These are phyloP conservation scores for Rubia balearica DNA, from an alignment of 305 asterid species.

Conservation along the genomic window DNA sequence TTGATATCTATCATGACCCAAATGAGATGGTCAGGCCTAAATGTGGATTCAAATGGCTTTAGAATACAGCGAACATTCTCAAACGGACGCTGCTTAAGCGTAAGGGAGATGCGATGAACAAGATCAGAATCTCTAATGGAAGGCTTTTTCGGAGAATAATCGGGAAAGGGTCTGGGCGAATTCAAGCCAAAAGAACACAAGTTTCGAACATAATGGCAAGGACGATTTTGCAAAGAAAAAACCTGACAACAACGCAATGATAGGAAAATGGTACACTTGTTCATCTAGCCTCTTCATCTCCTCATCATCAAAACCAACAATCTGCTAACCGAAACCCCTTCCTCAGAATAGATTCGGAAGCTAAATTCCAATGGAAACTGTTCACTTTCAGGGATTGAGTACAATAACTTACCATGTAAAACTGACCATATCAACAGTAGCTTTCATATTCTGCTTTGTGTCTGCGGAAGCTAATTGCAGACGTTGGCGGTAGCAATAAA, in stretches of 20 bases:
- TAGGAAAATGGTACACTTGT: constrained; percentile 37
- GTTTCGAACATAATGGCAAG: constrained; percentile 21
- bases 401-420: not conserved
- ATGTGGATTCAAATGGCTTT: constrained; percentile 64
- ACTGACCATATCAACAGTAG: not conserved
- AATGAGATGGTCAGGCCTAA: constrained; percentile 70
- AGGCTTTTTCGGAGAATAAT: constrained; percentile 71
- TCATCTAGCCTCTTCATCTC: constrained; percentile 43
- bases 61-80: constrained; percentile 52
- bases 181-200: constrained; percentile 28
- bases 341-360: not conserved
- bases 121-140: constrained; percentile 67
- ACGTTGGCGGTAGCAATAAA: not conserved
- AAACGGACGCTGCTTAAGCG: constrained; percentile 59
- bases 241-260: constrained; percentile 29
- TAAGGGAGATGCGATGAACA: constrained; percentile 52
- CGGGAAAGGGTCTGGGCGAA: constrained; percentile 58
- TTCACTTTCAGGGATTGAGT: not conserved
- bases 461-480: not conserved
- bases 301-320: constrained; percentile 6
- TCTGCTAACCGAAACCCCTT: not conserved
- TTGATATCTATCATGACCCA: constrained; percentile 80
- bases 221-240: constrained; percentile 27
- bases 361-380: not conserved
- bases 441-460: not conserved